Evolutionary conservation across 139 green algal species (phyloP).

Genomic region (Chlamydomonas sphaeroides): DNA sequence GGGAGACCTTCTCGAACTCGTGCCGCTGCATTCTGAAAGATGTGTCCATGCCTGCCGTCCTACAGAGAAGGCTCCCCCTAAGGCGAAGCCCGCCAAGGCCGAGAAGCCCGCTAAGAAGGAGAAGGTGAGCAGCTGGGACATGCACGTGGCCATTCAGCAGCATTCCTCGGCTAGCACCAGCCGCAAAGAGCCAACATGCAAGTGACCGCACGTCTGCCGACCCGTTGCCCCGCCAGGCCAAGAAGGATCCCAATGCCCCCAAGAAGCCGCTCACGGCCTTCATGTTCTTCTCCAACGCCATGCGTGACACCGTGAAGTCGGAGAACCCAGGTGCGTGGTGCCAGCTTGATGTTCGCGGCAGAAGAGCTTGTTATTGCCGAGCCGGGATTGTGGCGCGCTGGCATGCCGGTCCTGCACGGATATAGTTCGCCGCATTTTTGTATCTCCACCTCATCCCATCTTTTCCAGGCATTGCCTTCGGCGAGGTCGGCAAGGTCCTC

Average conservation of each 20-base stretch:
- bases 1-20: no score
- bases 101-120: slow-evolving; percentile 36
- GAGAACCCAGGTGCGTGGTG: slow-evolving; percentile 62
- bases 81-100: slow-evolving; percentile 16
- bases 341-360: neutral
- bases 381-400: no score
- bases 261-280: slow-evolving; percentile 85
- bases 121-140: slow-evolving; percentile 1
- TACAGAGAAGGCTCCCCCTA: slow-evolving; percentile 5
- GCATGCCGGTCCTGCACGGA: neutral
- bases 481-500: slow-evolving; percentile 78
- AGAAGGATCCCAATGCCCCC: slow-evolving; percentile 83
- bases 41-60: no score
- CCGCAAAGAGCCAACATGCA: no score
- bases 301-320: slow-evolving; percentile 65
- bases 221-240: no score
- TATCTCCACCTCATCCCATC: neutral
- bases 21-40: no score
- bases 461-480: slow-evolving; percentile 62
- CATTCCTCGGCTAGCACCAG: no score
- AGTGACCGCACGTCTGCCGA: no score
- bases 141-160: no score
- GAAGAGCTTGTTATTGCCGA: neutral
- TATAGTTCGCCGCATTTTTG: neutral
- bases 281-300: slow-evolving; percentile 87